Evolutionary conservation across 768 basidiomycete species (phyloP), one percentile per base, ranked within the genome.

Genomic region (Neoboletus magnificus): DNA sequence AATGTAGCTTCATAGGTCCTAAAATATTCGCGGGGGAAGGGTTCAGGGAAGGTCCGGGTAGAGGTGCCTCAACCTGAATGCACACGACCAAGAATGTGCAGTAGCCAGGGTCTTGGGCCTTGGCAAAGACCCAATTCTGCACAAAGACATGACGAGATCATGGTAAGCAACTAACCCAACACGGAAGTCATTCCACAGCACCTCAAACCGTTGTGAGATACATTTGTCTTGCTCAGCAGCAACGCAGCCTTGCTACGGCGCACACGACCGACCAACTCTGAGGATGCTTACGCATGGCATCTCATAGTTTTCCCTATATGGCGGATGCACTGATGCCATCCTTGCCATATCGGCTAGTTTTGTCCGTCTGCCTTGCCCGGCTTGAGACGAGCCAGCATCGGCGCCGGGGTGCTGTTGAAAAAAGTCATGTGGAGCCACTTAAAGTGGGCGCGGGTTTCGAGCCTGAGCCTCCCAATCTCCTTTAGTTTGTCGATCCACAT

Each of bases 271-370:
- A 53, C 22, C 18, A 16, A 37, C 25, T 7, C 25, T 15, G 22
- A 27, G 2, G 40, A 43, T 9, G 30, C 37, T n/a, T 39, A 39
- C n/a, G 37, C 51, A 32, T 47, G 58, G 22, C 32, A 53, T 39
- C 64, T 67, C 62, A 54, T 60, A 60, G 65, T 52, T 48, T 66
- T 56, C 65, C 56, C 29, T 50, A 36, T 50, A 35, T 11, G 41
- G 49, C 18, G 44, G 43, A 35, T 40, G 29, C 22, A 25, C 9
- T 20, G 13, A 25, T 48, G n/a, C 12, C 15, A 44, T 27, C 23
- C 42, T 25, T 27, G 42, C 11, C 15, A 16, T 11, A 20, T 39
- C 22, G 22, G 41, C 10, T n/a, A 9, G n/a, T 20, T 39, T 39
- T 9, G 11, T 20, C 37, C 37, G 18, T 39, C 10, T 20, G 2